Evolutionary conservation across 1,139 yeast genomes (phyloP), one percentile per base, ranked within the genome.

Genomic region (Candida sanyaensis): DNA sequence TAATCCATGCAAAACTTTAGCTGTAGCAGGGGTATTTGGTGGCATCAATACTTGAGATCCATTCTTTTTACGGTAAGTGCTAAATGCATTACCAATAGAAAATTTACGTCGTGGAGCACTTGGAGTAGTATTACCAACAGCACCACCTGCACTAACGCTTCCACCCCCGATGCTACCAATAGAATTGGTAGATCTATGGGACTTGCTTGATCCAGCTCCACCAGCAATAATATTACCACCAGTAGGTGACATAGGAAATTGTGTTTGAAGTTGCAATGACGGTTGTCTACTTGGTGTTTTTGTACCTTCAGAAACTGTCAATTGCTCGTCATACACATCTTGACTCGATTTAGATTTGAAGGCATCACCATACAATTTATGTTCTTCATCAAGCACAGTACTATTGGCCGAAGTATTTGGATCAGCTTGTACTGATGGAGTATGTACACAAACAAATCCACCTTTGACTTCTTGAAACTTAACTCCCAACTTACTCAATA

Each of bases 391-490:
- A 40, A 41, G 43, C 11, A 30, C 44, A 12, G 40, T 38, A 32
- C 58, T 52, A 31, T 53, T 54, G 4, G 23, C 29, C 2, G 43
- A 39, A 13, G 32, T 29, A 21, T 39, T 29, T 23, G 38, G 6
- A 41, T 60, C 61, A 28, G 50, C 61, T 46, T 68, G 70, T 28
- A 71, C 60, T 1, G 83, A 76, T 5, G 88, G 84, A 26, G 81
- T 77, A 63, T 88, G 93, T 10, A 84, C 77, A 70, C 99, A 93
- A 32, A 88, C 79, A 64, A 93, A 93, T 0, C 98, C 99, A 48
- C 98, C 98, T 60, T 87, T 87, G 24, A 93, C 96, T 66, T 93
- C 99, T 54, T 85, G 88, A 63, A 81, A 92, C 55, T 84, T 83
- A 41, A 93, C 95, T 23, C 91, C 92, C 60, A 90, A 73, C 54